Evolutionary conservation across 768 basidiomycete genomes (phyloP).

Genomic region (Russula foetens): DNA sequence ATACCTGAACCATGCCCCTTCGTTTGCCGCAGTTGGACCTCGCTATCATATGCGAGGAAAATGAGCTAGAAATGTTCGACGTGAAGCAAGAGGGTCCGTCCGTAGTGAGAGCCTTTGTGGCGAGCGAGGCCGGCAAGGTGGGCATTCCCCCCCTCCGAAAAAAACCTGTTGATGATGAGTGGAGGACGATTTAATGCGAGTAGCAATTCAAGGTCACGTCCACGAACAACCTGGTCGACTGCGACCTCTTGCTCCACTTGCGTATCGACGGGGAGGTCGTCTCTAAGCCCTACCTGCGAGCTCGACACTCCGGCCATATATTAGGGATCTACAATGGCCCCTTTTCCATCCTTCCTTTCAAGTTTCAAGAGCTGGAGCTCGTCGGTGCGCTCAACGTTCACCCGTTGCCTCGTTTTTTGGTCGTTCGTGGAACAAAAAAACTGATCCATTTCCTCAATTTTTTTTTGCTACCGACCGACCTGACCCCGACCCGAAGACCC

Average conservation of each 20-base stretch:
- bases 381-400: constrained; percentile 6
- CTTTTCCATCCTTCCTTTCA: not conserved
- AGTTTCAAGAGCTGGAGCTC: constrained; percentile 7
- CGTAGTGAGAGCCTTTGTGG: not conserved
- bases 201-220: constrained; percentile 5
- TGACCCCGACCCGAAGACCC: constrained; percentile 8
- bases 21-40: not conserved
- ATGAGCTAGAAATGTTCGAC: not conserved
- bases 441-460: too few species aligned
- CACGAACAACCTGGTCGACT: not conserved
- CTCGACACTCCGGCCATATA: not conserved
- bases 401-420: too few species aligned
- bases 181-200: not conserved
- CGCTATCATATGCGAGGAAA: not conserved
- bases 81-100: not conserved
- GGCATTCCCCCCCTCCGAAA: not conserved
- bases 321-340: not conserved
- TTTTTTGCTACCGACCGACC: too few species aligned
- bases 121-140: constrained; percentile 13
- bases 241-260: not conserved
- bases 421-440: too few species aligned
- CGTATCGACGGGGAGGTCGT: not conserved
- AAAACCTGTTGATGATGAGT: not conserved
- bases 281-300: not conserved
- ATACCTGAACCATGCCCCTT: constrained; percentile 3